Evolutionary conservation across 163 green algal genomes (phyloP).

Genomic region (Scenedesmus sp.): DNA sequence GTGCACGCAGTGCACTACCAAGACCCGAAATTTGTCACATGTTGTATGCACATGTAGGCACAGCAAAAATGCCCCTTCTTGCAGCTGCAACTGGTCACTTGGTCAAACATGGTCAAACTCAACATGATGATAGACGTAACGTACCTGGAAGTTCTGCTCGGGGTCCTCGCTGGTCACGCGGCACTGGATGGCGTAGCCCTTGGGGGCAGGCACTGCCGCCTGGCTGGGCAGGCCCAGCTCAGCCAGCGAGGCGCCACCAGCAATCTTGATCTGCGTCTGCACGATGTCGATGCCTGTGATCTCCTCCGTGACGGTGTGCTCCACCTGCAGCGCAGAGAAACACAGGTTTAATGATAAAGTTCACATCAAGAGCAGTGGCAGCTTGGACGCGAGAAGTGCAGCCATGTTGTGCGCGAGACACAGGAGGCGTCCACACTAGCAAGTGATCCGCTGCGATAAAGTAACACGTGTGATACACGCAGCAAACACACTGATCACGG

Average conservation of each 20-base stretch:
- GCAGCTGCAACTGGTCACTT: background rate
- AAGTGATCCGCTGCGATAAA: background rate
- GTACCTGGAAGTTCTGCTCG: slow-evolving; percentile 84
- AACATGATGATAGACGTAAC: background rate
- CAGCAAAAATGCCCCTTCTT: background rate
- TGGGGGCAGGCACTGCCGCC: slow-evolving; percentile 69
- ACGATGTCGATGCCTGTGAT: slow-evolving; percentile 95
- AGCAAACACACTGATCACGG: no score
- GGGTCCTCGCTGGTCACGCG: slow-evolving; percentile 93
- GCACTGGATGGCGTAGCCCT: slow-evolving; percentile 93
- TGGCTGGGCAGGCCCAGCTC: slow-evolving; percentile 81
- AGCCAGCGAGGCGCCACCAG: slow-evolving; percentile 74
- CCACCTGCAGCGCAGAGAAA: slow-evolving; percentile 70
- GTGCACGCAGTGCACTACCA: background rate
- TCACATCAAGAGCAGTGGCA: no score
- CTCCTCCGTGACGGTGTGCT: slow-evolving; percentile 98
- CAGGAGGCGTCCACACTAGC: background rate
- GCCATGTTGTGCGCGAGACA: background rate
- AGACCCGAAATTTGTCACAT: background rate
- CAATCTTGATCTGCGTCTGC: slow-evolving; percentile 91
- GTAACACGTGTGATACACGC: no score
- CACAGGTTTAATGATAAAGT: no score
- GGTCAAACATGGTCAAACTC: background rate
- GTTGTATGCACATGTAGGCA: no score
- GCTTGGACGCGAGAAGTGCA: no score